Evolutionary conservation across 768 basidiomycete species (phyloP), one percentile per base, ranked within the genome.

Genomic region (Rhizopogon vinicolor): DNA sequence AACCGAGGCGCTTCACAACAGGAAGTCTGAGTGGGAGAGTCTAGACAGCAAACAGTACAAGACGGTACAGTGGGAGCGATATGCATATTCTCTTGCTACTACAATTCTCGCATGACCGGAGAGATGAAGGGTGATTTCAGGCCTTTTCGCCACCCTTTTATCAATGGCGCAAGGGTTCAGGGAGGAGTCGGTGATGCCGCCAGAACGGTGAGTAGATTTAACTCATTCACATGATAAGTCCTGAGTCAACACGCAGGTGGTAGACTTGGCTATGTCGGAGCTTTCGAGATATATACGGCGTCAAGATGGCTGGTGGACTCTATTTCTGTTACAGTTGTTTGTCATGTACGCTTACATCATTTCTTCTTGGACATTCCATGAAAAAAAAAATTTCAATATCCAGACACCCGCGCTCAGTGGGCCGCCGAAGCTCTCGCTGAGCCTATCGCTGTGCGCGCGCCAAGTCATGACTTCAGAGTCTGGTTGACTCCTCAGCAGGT

Each of bases 111-210:
- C 22, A 56, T 58, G 58, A 18, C 33, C 16, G 44, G 22, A 28
- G 22, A 28, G 12, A 31, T 16, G 1, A 19, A 44, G 39, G 35
- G 44, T 19, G 61, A 25, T 42, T 41, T 53, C 46, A 51, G 46
- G 60, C 79, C 78, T 0, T 83, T 80, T 58, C 66, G 77, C 46
- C 80, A 80, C 56, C 80, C 81, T 6, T 82, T 80, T 60, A 60
- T 78, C 33, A 73, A 76, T 62, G 80, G 78, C 0, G 66, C 71
- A 0, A 65, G 69, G 45, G 78, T 73, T 57, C 54, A 73, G 6
- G 75, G 75, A 10, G 79, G 78, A 35, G 73, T 81, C 28, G 78
- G 80, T 63, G 80, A 81, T 57, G 67, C 69, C 48, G 78, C 80
- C 31, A 72, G 78, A 62, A 81, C 81, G 28, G 81, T 81, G 57